Conservation (phyloP, 116 monocot genomes). For the Zostera marina region DNA sequence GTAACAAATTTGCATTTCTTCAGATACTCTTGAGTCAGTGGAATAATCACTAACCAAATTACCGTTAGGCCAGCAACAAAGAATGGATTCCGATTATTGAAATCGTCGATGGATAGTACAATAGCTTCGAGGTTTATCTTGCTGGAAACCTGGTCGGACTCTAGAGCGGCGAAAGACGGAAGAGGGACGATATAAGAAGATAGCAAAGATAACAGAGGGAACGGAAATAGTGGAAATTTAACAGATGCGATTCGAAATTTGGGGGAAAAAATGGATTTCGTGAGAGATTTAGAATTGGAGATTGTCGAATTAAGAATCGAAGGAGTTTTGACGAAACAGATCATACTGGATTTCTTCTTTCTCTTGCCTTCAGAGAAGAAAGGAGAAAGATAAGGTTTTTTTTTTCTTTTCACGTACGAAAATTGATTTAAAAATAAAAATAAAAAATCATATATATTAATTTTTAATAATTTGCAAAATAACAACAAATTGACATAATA, state of each 20-base stretch:
- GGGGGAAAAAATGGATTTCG: background rate
- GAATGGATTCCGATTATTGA: constrained; percentile 77
- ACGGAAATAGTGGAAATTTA: too few species aligned
- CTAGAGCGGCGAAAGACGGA: constrained; percentile 42
- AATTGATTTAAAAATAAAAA: too few species aligned
- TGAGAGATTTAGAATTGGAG: background rate
- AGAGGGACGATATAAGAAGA: constrained; percentile 12
- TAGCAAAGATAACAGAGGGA: constrained; percentile 4
- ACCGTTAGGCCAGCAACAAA: constrained; percentile 58
- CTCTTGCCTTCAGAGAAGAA: too few species aligned
- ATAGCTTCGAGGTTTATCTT: constrained; percentile 70
- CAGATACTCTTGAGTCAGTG: constrained; percentile 52
- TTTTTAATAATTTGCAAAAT: too few species aligned
- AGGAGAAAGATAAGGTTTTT: too few species aligned
- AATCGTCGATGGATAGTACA: constrained; percentile 54
- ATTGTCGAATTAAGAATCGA: background rate
- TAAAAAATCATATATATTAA: too few species aligned
- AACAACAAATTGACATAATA: too few species aligned
- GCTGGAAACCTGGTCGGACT: constrained; percentile 16
- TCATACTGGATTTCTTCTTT: too few species aligned
- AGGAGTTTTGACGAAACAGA: background rate
- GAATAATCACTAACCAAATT: constrained; percentile 69
- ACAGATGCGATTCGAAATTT: too few species aligned
- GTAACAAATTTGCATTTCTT: constrained; percentile 67
- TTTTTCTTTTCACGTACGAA: too few species aligned